Conservation (phyloP, 305 asterid species). For the Fraxinus floribunda region DNA sequence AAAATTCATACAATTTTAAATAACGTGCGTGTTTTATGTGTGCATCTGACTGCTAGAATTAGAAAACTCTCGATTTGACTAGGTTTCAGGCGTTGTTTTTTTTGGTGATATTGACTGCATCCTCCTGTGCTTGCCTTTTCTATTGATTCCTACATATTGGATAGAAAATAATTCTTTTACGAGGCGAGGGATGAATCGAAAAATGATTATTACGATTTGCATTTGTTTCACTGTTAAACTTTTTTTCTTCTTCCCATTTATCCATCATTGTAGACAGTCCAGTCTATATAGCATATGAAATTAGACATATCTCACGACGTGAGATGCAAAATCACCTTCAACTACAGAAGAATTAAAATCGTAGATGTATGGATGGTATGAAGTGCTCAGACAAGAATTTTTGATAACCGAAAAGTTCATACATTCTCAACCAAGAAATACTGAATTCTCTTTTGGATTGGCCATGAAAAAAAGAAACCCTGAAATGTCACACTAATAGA, state of each 20-base stretch:
- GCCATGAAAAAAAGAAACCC: neutral
- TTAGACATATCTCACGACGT: neutral
- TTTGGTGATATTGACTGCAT: neutral
- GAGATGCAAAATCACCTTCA: neutral
- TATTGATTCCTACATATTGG: neutral
- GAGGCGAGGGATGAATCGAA: neutral
- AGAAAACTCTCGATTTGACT: neutral
- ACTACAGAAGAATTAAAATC: neutral
- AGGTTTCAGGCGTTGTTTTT: neutral
- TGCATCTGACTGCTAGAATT: neutral
- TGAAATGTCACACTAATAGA: neutral
- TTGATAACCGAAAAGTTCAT: neutral
- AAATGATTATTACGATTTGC: neutral
- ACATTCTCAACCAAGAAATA: neutral
- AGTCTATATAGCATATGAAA: neutral
- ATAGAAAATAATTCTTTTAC: neutral
- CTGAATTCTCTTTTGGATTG: neutral
- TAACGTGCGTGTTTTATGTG: neutral
- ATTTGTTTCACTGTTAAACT: neutral
- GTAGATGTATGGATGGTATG: neutral
- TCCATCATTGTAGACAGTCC: neutral
- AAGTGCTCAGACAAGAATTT: neutral
- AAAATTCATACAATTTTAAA: neutral
- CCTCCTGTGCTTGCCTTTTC: neutral
- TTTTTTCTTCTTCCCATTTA: neutral